Evolutionary conservation across 1,284 basidiomycete genomes (phyloP).

Genomic region (Hymenochaete sp.): DNA sequence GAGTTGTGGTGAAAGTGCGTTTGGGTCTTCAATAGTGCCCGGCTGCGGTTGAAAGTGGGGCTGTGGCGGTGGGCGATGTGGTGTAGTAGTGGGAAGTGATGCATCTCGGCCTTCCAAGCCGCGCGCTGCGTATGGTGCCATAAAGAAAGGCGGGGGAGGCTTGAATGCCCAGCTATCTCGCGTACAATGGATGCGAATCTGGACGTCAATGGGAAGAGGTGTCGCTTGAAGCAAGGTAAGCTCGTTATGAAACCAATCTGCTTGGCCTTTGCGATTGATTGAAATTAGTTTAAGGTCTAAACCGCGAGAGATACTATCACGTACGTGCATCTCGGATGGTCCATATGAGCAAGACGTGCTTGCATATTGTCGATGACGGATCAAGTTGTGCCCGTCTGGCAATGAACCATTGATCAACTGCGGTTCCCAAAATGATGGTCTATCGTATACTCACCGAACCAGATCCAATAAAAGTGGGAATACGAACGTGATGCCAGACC

Average conservation of each 20-base stretch:
- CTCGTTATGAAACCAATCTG: constrained; percentile 27
- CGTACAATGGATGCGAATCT: constrained; percentile 11
- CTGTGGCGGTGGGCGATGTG: no score
- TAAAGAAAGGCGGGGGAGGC: no score
- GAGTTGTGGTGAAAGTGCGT: no score
- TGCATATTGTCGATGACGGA: constrained; percentile 18
- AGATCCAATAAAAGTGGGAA: constrained; percentile 29
- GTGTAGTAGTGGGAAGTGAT: no score
- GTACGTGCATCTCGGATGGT: constrained; percentile 27
- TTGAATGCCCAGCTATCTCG: no score
- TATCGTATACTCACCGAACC: constrained; percentile 23
- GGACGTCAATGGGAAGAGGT: constrained; percentile 3
- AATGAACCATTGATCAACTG: background rate
- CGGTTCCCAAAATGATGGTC: background rate
- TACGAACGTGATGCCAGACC: constrained; percentile 32
- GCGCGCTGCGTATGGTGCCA: no score
- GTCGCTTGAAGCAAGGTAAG: constrained; percentile 15
- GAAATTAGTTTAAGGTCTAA: background rate
- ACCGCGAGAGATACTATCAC: background rate
- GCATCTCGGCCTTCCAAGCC: no score
- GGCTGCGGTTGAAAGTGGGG: no score
- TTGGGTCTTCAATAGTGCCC: no score
- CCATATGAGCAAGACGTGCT: constrained; percentile 30
- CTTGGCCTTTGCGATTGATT: constrained; percentile 22
- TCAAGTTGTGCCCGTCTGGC: background rate